Conservation (phyloP, 768 basidiomycete genomes). For the Cystobasidium onofrii region DNA sequence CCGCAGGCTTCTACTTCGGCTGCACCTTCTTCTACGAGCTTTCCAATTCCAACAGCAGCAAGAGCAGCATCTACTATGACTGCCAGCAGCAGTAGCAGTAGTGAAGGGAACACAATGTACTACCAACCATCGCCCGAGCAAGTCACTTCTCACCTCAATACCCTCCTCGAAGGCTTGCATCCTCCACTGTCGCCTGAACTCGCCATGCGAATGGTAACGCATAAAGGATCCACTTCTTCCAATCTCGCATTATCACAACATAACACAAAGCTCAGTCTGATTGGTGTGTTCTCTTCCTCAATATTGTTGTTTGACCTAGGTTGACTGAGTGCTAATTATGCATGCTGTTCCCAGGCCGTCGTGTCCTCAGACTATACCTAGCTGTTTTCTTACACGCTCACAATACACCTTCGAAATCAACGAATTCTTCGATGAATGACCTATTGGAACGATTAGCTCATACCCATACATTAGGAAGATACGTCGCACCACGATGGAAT, state of each 20-base stretch:
- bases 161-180: constrained; percentile 23
- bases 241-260: neutral
- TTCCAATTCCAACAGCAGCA: neutral
- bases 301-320: too few species aligned
- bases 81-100: neutral
- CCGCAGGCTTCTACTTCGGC: neutral
- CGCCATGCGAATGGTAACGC: constrained; percentile 27
- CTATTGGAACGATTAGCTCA: neutral
- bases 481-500: constrained; percentile 18
- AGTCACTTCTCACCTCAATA: constrained; percentile 25
- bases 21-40: neutral
- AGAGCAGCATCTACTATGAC: neutral
- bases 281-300: constrained; percentile 5
- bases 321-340: too few species aligned
- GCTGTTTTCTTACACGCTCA: constrained; percentile 27
- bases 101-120: neutral
- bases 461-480: constrained; percentile 1
- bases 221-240: constrained; percentile 16
- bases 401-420: neutral
- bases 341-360: constrained; percentile 14
- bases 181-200: constrained; percentile 20
- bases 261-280: constrained; percentile 15
- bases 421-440: neutral
- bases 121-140: neutral
- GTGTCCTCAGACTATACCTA: constrained; percentile 20